A percentile compares a stretch with the other conserved stretches of the same genome.
These are phyloP conservation scores for Fraxinus cuspidata DNA, from an alignment of 257 asterid genomes.

Conservation along the genomic window DNA sequence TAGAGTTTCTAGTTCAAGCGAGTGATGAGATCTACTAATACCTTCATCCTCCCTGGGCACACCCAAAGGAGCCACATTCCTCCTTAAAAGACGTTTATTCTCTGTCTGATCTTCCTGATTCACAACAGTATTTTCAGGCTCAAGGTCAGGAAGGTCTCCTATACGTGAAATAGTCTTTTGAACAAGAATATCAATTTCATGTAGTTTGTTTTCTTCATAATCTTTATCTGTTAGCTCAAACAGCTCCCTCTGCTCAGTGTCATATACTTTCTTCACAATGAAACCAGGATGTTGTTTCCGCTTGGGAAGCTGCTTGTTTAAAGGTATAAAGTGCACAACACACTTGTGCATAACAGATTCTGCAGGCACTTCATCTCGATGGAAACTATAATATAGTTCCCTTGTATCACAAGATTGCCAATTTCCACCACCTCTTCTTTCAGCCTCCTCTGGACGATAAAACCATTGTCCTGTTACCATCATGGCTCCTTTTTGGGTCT, in stretches of 20 bases:
- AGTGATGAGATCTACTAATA: slow-evolving; percentile 38
- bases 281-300: slow-evolving; percentile 58
- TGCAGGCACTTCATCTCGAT: slow-evolving; percentile 49
- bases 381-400: slow-evolving; percentile 52
- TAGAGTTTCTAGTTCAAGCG: slow-evolving; percentile 68
- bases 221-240: slow-evolving; percentile 50
- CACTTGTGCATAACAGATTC: slow-evolving; percentile 64
- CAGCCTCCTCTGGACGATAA: slow-evolving; percentile 58
- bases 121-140: slow-evolving; percentile 50
- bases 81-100: slow-evolving; percentile 57
- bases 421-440: slow-evolving; percentile 41
- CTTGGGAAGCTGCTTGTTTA: slow-evolving; percentile 44
- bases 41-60: slow-evolving; percentile 66
- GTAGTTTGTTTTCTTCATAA: slow-evolving; percentile 62
- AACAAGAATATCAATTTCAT: slow-evolving; percentile 72
- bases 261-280: slow-evolving; percentile 48
- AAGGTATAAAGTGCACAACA: slow-evolving; percentile 52
- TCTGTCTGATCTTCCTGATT: slow-evolving; percentile 59
- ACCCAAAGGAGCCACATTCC: slow-evolving; percentile 59
- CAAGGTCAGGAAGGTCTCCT: slow-evolving; percentile 72
- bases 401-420: slow-evolving; percentile 47
- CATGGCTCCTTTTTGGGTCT: slow-evolving; percentile 39
- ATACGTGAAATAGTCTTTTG: slow-evolving; percentile 68
- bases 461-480: slow-evolving; percentile 49
- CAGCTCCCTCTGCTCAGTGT: slow-evolving; percentile 42